These are phyloP conservation scores for Voacanga thouarsii DNA, from an alignment of 257 asterid genomes.

Conservation along the genomic window DNA sequence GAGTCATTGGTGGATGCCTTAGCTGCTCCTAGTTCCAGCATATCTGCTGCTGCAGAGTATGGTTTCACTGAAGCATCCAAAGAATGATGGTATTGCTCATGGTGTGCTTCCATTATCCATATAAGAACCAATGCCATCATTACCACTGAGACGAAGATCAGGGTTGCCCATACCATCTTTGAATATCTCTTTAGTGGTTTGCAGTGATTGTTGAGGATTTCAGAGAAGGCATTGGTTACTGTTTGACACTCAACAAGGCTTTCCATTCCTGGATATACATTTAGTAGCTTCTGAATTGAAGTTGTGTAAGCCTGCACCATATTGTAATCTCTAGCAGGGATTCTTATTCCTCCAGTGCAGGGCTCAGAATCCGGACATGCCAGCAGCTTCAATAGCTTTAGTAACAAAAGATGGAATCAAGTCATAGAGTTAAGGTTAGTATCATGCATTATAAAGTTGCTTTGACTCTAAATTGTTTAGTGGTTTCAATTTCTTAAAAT, in stretches of 20 bases:
- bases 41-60: constrained; percentile 18
- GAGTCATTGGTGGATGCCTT: constrained; percentile 7
- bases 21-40: constrained; percentile 34
- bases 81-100: constrained; percentile 27
- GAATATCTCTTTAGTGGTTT: constrained; percentile 50
- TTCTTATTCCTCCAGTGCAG: constrained; percentile 66
- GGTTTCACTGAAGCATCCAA: constrained; percentile 52
- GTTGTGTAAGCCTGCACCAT: constrained; percentile 46
- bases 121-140: constrained; percentile 48
- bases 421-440: neutral
- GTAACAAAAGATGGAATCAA: constrained; percentile 3
- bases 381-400: constrained; percentile 41
- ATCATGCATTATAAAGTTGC: neutral
- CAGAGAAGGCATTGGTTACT: constrained; percentile 53
- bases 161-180: constrained; percentile 51
- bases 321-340: constrained; percentile 40
- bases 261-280: constrained; percentile 73
- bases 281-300: constrained; percentile 59
- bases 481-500: neutral
- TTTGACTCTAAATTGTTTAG: neutral
- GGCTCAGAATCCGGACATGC: constrained; percentile 50
- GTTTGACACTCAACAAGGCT: constrained; percentile 62
- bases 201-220: constrained; percentile 59
- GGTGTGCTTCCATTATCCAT: constrained; percentile 42
- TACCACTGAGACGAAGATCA: constrained; percentile 47